phyloP scores from a whole-genome alignment of 805 yeast species.

The Metschnikowia corniflorae region DNA sequence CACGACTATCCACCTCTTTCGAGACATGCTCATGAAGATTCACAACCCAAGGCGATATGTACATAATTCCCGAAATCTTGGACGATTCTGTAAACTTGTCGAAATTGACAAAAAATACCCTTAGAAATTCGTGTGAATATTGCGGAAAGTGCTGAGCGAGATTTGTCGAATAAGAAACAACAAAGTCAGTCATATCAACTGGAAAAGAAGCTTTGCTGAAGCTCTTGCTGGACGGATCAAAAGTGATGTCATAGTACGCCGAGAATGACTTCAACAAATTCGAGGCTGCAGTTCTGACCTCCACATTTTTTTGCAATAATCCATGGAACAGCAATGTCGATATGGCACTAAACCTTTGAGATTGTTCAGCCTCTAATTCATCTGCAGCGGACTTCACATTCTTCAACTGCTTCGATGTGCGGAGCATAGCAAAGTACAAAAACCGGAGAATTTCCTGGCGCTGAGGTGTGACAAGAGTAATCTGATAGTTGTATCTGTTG shows the following conservation, averaged over 20 bases:
- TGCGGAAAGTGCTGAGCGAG: constrained; percentile 56
- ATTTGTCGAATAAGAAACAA: constrained; percentile 52
- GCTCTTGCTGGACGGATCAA: constrained; percentile 52
- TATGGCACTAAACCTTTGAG: constrained; percentile 52
- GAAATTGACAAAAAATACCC: constrained; percentile 44
- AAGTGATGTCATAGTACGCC: constrained; percentile 54
- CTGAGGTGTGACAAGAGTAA: constrained; percentile 33
- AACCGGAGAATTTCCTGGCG: constrained; percentile 64
- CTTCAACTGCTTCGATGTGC: constrained; percentile 38
- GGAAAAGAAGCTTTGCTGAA: constrained; percentile 67
- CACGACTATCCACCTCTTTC: constrained; percentile 58
- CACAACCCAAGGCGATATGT: constrained; percentile 71
- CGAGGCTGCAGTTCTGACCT: constrained; percentile 62
- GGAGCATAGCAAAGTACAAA: constrained; percentile 60
- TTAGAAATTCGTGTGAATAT: constrained; percentile 58
- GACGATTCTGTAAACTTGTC: constrained; percentile 35
- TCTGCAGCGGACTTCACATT: constrained; percentile 31
- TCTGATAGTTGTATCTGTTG: constrained; percentile 21
- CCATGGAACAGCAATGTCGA: constrained; percentile 67
- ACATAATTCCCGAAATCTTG: constrained; percentile 43
- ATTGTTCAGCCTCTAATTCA: constrained; percentile 41
- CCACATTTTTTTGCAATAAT: constrained; percentile 54
- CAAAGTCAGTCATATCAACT: constrained; percentile 58
- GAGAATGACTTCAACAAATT: constrained; percentile 59
- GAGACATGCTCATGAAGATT: constrained; percentile 60